Evolutionary conservation across 495 filamentous ascomycete species (phyloP).

Genomic region (Rusavskia elegans): DNA sequence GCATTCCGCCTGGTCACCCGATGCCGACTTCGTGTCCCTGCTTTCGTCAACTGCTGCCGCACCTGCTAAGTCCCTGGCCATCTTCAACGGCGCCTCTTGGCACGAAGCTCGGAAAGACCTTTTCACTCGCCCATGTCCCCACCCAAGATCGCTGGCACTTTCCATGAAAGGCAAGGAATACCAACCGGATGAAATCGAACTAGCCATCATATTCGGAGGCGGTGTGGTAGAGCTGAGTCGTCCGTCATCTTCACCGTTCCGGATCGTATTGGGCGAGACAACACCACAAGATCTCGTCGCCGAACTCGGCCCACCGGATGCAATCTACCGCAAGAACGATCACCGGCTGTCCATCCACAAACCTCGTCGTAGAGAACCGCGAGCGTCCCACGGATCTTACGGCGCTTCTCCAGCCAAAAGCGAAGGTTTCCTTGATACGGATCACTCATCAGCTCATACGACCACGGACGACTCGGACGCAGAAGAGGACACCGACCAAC

Average conservation of each 20-base stretch:
- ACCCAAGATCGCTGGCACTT: conserved; percentile 41
- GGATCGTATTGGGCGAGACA: conserved; percentile 61
- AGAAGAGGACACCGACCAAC: conserved; percentile 31
- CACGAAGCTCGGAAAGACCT: conserved; percentile 57
- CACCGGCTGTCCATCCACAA: conserved; percentile 81
- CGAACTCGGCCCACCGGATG: conserved; percentile 86
- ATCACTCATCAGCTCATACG: conserved; percentile 65
- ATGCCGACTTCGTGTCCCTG: conserved; percentile 72
- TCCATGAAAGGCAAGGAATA: conserved; percentile 45
- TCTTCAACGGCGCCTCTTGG: conserved; percentile 85
- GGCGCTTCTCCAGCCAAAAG: conserved; percentile 1
- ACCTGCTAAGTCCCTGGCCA: conserved; percentile 64
- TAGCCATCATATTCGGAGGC: conserved; percentile 55
- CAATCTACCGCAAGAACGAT: conserved; percentile 87
- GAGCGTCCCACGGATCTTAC: conserved; percentile 1
- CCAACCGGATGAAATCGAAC: conserved; percentile 65
- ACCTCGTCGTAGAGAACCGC: conserved; percentile 16
- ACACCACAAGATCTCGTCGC: conserved; percentile 79
- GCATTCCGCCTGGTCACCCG: conserved; percentile 56
- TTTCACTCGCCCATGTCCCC: conserved; percentile 56
- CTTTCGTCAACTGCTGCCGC: conserved; percentile 63
- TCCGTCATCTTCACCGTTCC: conserved; percentile 38
- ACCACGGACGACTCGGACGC: conserved; percentile 63
- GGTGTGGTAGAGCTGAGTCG: conserved; percentile 65
- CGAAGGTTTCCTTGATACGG: conserved; percentile 40